Evolutionary conservation across 257 asterid genomes (phyloP).

Genomic region (Paulownia fortunei): DNA sequence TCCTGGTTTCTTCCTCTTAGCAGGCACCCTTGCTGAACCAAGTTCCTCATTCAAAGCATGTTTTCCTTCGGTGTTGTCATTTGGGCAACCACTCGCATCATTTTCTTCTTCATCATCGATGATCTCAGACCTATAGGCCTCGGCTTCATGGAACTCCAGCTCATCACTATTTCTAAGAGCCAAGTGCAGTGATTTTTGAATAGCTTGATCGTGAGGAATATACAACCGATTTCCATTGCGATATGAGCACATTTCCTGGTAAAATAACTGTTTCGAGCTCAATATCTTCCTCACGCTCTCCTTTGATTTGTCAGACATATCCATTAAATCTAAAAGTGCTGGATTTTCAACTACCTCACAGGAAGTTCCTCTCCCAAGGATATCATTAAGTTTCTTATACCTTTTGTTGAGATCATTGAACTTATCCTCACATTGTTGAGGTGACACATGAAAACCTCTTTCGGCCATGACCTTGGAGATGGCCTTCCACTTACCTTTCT

Average conservation of each 20-base stretch:
- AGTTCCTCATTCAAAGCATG: conserved; percentile 17
- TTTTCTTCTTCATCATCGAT: conserved; percentile 12
- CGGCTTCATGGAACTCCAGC: conserved; percentile 9
- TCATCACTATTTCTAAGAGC: conserved; percentile 23
- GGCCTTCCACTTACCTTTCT: conserved; percentile 36
- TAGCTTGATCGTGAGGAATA: conserved; percentile 29
- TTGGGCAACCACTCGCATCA: conserved; percentile 19
- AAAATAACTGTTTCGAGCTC: conserved; percentile 32
- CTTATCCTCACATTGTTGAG: conserved; percentile 40
- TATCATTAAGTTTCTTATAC: conserved; percentile 36
- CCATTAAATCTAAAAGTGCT: conserved; percentile 23
- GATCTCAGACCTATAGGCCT: not conserved
- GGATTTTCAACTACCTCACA: conserved; percentile 37
- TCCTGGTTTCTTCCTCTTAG: conserved; percentile 25
- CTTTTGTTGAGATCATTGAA: conserved; percentile 39
- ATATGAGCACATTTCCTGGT: conserved; percentile 34
- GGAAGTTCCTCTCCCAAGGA: conserved; percentile 40
- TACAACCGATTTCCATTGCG: conserved; percentile 29
- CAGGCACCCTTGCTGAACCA: conserved; percentile 10
- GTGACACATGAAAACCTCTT: conserved; percentile 27
- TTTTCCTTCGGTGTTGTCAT: not conserved
- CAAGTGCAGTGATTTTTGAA: conserved; percentile 23
- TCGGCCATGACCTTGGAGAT: conserved; percentile 37
- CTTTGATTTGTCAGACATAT: conserved; percentile 33
- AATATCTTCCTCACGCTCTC: conserved; percentile 27